These are phyloP conservation scores for Microcyclospora pomicola DNA, from an alignment of 2,329 filamentous ascomycete species.

Conservation along the genomic window DNA sequence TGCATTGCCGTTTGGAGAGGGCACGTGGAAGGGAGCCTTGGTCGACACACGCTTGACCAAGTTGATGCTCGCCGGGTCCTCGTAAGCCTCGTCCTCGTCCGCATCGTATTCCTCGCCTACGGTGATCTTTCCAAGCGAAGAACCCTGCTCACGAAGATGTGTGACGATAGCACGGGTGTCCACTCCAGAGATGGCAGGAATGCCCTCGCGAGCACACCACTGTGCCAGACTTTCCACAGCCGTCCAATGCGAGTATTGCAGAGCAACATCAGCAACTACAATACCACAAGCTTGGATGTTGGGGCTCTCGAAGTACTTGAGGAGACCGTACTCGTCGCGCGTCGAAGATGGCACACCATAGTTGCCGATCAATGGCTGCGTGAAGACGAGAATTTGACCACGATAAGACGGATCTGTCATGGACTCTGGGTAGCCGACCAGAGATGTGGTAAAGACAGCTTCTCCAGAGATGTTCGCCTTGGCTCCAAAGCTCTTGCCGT, in stretches of 20 bases:
- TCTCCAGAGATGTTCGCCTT: constrained; percentile 95
- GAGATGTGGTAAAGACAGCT: constrained; percentile 94
- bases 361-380: constrained; percentile 94
- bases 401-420: constrained; percentile 57
- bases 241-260: constrained; percentile 96
- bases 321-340: constrained; percentile 74
- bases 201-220: constrained; percentile 93
- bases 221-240: constrained; percentile 84
- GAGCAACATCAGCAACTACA: constrained; percentile 86
- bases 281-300: constrained; percentile 94
- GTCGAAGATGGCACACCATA: constrained; percentile 84
- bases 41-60: constrained; percentile 92
- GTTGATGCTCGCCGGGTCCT: constrained; percentile 94
- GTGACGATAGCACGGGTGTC: constrained; percentile 96
- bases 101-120: constrained; percentile 97
- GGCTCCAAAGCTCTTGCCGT: constrained; percentile 90
- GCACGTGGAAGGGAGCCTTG: constrained; percentile 93
- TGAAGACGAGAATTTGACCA: constrained; percentile 95
- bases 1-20: constrained; percentile 66
- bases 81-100: constrained; percentile 90
- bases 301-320: constrained; percentile 97
- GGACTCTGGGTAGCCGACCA: constrained; percentile 94
- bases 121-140: constrained; percentile 84
- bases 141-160: constrained; percentile 88
- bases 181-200: constrained; percentile 90